These are phyloP conservation scores for Paracoccidioides lutzii DNA, from an alignment of 2,329 filamentous ascomycete genomes.

Conservation along the genomic window DNA sequence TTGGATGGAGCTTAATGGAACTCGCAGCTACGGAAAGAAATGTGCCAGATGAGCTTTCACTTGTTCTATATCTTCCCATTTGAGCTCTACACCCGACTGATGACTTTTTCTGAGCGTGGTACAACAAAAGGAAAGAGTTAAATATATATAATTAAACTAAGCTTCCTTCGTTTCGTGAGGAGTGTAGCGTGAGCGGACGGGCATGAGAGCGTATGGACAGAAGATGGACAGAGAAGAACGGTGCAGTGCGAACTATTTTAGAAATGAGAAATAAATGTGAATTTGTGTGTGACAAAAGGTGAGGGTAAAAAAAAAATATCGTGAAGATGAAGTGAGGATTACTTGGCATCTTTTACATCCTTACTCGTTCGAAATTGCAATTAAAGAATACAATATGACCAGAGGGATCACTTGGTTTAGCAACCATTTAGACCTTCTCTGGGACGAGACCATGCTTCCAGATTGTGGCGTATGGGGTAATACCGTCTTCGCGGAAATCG, in stretches of 20 bases:
- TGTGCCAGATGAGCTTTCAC: background rate
- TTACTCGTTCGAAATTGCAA: no score
- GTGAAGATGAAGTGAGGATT: background rate
- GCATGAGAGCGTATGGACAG: background rate
- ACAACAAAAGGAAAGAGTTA: background rate
- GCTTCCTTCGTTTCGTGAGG: background rate
- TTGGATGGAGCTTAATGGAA: no score
- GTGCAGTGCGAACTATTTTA: no score
- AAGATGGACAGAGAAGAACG: no score
- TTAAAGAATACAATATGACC: no score
- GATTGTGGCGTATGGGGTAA: constrained; percentile 75
- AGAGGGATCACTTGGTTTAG: background rate
- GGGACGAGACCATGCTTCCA: constrained; percentile 90
- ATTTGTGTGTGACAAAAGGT: no score
- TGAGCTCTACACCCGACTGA: no score
- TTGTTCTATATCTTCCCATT: no score
- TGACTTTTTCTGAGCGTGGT: no score
- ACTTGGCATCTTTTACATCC: no score
- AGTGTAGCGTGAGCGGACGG: background rate
- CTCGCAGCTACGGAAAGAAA: no score
- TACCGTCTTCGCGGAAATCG: constrained; percentile 94
- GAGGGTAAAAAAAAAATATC: background rate
- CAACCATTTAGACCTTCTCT: constrained; percentile 67
- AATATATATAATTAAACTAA: background rate
- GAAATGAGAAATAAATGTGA: no score